Conservation (phyloP, 1,284 basidiomycete genomes). For the Takashimella koratensis region DNA sequence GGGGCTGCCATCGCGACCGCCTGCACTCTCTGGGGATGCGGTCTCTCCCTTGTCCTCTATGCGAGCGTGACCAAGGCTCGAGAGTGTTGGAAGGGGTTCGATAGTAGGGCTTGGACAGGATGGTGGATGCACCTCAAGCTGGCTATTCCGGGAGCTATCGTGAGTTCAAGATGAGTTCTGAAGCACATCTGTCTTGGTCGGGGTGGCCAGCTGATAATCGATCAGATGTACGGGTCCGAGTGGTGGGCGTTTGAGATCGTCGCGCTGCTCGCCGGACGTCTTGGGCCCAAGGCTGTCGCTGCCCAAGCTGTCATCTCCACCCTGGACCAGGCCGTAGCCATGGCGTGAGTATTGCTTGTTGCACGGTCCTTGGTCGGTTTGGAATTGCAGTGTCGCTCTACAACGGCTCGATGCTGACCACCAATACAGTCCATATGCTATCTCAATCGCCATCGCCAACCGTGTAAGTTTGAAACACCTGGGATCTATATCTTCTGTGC, state of each 20-base stretch:
- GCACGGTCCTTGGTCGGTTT: no score
- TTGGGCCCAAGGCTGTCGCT: slow-evolving; percentile 26
- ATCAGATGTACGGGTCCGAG: slow-evolving; percentile 27
- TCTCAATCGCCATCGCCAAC: slow-evolving; percentile 21
- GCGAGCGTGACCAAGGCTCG: slow-evolving; percentile 17
- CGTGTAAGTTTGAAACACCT: slow-evolving; percentile 15
- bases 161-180: slow-evolving; percentile 6
- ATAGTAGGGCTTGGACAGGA: slow-evolving; percentile 12
- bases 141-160: slow-evolving; percentile 24
- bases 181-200: neutral
- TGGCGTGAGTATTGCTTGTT: slow-evolving; percentile 7
- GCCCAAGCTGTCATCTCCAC: slow-evolving; percentile 29
- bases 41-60: slow-evolving; percentile 17
- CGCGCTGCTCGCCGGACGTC: slow-evolving; percentile 27
- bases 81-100: slow-evolving; percentile 30
- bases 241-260: slow-evolving; percentile 33
- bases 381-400: neutral
- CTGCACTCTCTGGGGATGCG: slow-evolving; percentile 16
- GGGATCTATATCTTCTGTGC: slow-evolving; percentile 7
- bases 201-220: neutral
- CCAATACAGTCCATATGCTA: slow-evolving; percentile 17
- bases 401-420: neutral
- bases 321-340: slow-evolving; percentile 17
- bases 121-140: slow-evolving; percentile 22
- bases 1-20: slow-evolving; percentile 24